Evolutionary conservation across 169 alveolate genomes (phyloP).

Genomic region (Eimeria maxima): DNA sequence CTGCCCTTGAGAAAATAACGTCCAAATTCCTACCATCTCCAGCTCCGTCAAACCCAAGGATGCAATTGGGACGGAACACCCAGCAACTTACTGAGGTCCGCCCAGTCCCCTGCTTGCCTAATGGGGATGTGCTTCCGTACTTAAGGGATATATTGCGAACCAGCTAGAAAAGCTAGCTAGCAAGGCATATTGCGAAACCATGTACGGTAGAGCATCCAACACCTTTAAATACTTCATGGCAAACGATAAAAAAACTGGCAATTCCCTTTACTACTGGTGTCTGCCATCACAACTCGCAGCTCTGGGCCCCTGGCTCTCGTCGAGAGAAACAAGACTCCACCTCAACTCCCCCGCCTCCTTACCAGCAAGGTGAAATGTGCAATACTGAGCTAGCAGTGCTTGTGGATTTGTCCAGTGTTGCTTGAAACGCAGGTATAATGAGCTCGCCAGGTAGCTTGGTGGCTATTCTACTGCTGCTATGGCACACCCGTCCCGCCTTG

Average conservation of each 20-base stretch:
- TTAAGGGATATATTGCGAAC: no score
- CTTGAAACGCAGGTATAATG: not conserved
- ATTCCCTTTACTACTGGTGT: not conserved
- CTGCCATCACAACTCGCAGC: not conserved
- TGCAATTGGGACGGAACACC: not conserved
- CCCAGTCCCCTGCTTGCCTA: not conserved
- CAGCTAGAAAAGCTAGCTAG: no score
- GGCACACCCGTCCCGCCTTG: not conserved
- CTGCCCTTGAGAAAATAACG: not conserved
- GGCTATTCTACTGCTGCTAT: not conserved
- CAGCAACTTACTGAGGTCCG: not conserved
- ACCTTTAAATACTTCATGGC: not conserved
- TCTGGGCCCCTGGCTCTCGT: not conserved
- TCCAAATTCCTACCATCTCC: not conserved
- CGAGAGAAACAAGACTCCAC: not conserved
- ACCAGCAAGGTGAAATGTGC: not conserved
- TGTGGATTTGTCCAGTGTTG: not conserved
- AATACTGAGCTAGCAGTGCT: not conserved
- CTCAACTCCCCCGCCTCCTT: not conserved
- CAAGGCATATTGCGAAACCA: not conserved
- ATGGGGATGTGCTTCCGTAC: not conserved
- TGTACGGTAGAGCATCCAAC: not conserved
- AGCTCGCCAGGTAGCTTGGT: not conserved
- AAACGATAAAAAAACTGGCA: not conserved
- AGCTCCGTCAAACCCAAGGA: not conserved